Percentiles rank a stretch among this genome's conserved stretches.
phyloP scores from a whole-genome alignment of 495 filamentous ascomycete species.

The Lophiotrema nucula region DNA sequence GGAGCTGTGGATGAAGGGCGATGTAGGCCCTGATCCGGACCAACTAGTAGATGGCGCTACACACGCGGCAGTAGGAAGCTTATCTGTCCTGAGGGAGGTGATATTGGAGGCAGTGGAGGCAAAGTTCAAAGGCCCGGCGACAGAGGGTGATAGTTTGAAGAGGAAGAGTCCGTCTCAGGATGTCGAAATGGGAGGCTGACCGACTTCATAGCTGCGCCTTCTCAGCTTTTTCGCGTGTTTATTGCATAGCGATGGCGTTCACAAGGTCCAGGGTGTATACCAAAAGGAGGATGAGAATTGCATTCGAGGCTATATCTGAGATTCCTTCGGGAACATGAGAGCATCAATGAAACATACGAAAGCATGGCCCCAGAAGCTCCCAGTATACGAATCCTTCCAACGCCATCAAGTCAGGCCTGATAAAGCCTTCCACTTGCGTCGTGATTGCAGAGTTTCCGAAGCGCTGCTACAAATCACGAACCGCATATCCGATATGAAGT shows the following conservation, averaged over 20 bases:
- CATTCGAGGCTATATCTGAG: background rate
- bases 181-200: constrained; percentile 28
- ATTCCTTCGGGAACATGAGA: too few species aligned
- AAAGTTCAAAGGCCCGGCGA: constrained; percentile 23
- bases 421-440: too few species aligned
- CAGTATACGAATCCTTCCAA: too few species aligned
- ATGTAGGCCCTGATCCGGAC: constrained; percentile 52
- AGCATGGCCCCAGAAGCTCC: too few species aligned
- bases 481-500: too few species aligned
- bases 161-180: constrained; percentile 1
- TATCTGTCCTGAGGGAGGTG: constrained; percentile 59
- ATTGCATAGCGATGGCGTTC: constrained; percentile 35
- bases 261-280: constrained; percentile 8
- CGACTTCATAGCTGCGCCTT: background rate
- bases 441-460: too few species aligned
- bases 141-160: background rate
- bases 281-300: constrained; percentile 1
- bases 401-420: too few species aligned
- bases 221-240: background rate
- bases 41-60: constrained; percentile 62
- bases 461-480: too few species aligned
- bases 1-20: constrained; percentile 89
- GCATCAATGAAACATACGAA: too few species aligned
- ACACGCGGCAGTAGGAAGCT: constrained; percentile 58
- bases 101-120: constrained; percentile 53